Conservation (phyloP, 2,329 filamentous ascomycete species). For the Colletotrichum tabaci region DNA sequence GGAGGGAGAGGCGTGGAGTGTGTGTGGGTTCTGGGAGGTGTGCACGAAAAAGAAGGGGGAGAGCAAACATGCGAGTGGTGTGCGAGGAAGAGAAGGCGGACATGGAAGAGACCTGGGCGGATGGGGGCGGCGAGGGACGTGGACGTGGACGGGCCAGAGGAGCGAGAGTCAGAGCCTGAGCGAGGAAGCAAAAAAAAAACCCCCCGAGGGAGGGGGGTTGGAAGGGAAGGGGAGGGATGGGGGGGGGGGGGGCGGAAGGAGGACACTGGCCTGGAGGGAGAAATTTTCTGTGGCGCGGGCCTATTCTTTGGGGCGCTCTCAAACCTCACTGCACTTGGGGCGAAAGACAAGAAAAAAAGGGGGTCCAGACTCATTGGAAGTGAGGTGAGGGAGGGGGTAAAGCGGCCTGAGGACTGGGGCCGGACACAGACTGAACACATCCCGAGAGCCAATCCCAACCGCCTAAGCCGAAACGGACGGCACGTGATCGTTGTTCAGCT, state of each 20-base stretch:
- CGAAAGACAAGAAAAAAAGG: conserved; percentile 19
- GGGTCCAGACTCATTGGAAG: conserved; percentile 6
- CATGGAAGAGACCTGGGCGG: conserved; percentile 43
- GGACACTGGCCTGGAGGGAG: conserved; percentile 31
- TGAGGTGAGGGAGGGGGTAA: background rate
- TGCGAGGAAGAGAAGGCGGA: conserved; percentile 39
- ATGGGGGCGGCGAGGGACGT: conserved; percentile 28
- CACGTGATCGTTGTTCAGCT: background rate
- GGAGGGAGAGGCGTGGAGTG: conserved; percentile 57
- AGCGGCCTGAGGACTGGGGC: conserved; percentile 8
- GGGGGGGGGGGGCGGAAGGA: conserved; percentile 14
- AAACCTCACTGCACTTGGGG: background rate
- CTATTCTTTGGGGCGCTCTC: conserved; percentile 14
- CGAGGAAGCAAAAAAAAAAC: conserved; percentile 11
- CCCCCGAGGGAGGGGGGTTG: conserved; percentile 18
- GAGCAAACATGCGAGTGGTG: conserved; percentile 45
- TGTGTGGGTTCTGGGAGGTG: conserved; percentile 49
- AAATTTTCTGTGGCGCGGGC: conserved; percentile 41
- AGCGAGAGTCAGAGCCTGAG: conserved; percentile 17
- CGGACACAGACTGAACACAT: background rate
- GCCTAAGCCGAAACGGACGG: background rate
- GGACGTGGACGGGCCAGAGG: conserved; percentile 31
- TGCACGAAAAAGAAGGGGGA: conserved; percentile 46
- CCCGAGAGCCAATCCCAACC: background rate
- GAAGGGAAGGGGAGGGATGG: conserved; percentile 39